Base-by-base conservation (phyloP, 805 yeast species). In the Wickerhamiella vanderwaltii region DNA sequence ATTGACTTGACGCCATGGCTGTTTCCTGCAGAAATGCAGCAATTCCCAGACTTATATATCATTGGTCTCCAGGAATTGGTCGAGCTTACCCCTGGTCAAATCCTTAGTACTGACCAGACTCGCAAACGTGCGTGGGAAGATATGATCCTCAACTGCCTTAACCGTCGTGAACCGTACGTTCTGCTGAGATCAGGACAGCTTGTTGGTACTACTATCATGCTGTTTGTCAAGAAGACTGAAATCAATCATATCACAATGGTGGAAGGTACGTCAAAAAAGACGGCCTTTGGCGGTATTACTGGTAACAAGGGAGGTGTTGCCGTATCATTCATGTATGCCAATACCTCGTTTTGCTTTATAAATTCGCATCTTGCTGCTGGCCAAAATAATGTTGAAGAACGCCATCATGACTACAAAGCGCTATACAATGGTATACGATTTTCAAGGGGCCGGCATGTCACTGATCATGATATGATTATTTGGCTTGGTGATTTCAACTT, bases 221-320 rank as follows among this genome's bases (percentile, higher is more conserved):
- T 91, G 32, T 87, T 77, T 56, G 77, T 76, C 4, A 75, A 76
- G 49, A 74, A 75, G 42, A 62, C 70, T 2, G 76, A 79, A 48
- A 62, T 81, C 20, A 58, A 62, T 16, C 55, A 67, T 41, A 76
- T 91, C 3, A 81, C 83, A 11, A 79, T 80, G 53, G 95, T 91
- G 4, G 87, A 86, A 51, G 96, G 96, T n/a, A 72, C 87, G n/a
- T 72, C 82, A 9, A 88, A 87, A 53, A 88, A 88, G 60, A 88
- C 97, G 0, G 98, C 97, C 0, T 65, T 91, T 42, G 95, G 96
- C 29, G 98, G 98, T 34, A 88, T 91, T 64, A 75, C 97, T 0
- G 98, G 96, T 13, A 88, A 91, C 58, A 88, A 88, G 59, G 98
- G 98, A 34, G 95, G 93, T 3, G 93, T 87, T 46, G 95, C 94